Conservation (phyloP, 768 basidiomycete genomes). For the Leccinum aurantiacum region DNA sequence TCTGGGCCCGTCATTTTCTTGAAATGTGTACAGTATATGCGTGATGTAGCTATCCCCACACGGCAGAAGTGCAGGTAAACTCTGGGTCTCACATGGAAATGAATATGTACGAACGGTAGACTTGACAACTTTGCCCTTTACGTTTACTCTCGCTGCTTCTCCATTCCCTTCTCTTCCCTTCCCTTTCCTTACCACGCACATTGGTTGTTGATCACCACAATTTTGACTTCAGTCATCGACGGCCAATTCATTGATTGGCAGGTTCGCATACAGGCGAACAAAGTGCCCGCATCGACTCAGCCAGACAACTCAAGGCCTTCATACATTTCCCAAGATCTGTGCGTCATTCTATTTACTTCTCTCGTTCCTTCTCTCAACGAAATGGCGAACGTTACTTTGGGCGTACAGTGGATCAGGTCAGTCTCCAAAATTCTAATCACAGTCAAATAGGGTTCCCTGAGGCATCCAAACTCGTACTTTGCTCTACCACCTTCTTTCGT, state of each 20-base stretch:
- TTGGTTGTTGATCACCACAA: not conserved
- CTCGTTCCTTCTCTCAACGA: not conserved
- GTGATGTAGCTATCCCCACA: too few species aligned
- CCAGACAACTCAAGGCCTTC: too few species aligned
- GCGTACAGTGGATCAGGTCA: not conserved
- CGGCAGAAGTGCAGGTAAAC: too few species aligned
- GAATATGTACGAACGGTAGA: not conserved
- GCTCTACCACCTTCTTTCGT: not conserved
- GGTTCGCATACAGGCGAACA: not conserved
- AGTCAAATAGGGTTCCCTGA: not conserved
- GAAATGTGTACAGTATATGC: not conserved
- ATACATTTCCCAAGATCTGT: not conserved
- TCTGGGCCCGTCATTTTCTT: not conserved
- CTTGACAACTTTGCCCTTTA: not conserved
- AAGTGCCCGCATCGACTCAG: not conserved
- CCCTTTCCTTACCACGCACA: too few species aligned
- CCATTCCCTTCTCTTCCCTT: too few species aligned
- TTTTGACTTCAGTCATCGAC: not conserved
- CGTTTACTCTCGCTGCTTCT: not conserved
- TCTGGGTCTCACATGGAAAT: too few species aligned
- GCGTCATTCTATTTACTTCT: not conserved
- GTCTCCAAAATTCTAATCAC: not conserved
- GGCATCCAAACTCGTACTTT: not conserved
- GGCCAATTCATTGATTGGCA: not conserved
- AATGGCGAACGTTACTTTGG: not conserved